Percentiles rank a stretch among this genome's conserved stretches.
Evolutionary conservation across 2,329 filamentous ascomycete genomes (phyloP).

Genomic region (Penicillium sp.): DNA sequence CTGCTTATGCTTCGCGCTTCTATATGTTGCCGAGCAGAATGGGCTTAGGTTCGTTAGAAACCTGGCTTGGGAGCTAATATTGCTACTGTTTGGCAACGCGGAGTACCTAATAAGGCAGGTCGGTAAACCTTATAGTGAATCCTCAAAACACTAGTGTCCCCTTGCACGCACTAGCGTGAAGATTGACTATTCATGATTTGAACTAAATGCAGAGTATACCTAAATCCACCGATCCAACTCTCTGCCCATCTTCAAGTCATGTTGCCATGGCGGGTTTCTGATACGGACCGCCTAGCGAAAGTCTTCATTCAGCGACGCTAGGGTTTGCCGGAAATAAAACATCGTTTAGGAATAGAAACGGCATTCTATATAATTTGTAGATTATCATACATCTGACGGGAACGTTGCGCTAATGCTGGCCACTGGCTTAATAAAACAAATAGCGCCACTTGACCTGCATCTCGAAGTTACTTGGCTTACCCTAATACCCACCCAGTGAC

Average conservation of each 20-base stretch:
- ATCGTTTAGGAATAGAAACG: conserved; percentile 8
- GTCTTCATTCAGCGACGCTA: conserved; percentile 11
- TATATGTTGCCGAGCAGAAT: too few relatives aligned
- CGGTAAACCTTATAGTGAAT: conserved; percentile 4
- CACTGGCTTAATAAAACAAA: background rate
- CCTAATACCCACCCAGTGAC: conserved; percentile 2
- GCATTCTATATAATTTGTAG: too few relatives aligned
- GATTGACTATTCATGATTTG: background rate
- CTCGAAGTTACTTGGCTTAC: background rate
- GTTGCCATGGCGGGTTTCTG: conserved; percentile 17
- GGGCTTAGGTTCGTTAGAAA: too few relatives aligned
- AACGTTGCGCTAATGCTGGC: conserved; percentile 8
- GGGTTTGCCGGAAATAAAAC: conserved; percentile 13
- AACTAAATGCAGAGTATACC: too few relatives aligned
- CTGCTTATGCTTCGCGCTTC: too few relatives aligned
- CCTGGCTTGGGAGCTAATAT: too few relatives aligned
- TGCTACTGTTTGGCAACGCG: background rate
- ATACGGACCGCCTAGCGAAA: conserved; percentile 11
- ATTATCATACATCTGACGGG: conserved; percentile 8
- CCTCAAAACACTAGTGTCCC: too few relatives aligned
- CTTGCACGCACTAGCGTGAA: background rate
- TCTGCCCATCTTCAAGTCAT: conserved; percentile 11
- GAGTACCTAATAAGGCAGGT: conserved; percentile 7
- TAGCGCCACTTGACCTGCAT: background rate
- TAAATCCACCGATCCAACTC: background rate